These are phyloP conservation scores for Fusarium floridanum DNA, from an alignment of 2,329 filamentous ascomycete species.

Conservation along the genomic window DNA sequence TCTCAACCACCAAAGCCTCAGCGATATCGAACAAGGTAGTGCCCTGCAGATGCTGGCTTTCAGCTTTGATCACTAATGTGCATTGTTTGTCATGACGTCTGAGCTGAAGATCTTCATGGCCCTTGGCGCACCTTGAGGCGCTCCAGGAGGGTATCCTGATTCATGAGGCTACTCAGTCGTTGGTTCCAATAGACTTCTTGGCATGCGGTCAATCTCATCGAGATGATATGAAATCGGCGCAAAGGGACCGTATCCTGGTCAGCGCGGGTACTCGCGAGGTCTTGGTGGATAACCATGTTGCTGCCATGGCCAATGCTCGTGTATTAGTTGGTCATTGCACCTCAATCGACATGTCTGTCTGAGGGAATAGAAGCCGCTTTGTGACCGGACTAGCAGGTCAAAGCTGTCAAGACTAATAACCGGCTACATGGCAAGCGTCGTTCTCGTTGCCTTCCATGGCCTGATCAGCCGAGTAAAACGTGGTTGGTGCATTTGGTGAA, in stretches of 20 bases:
- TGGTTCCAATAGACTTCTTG: constrained; percentile 12
- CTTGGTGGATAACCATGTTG: constrained; percentile 14
- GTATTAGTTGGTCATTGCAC: constrained; percentile 20
- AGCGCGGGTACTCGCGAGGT: constrained; percentile 13
- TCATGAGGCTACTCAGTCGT: constrained; percentile 3
- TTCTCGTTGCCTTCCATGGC: constrained; percentile 21
- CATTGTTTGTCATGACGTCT: constrained; percentile 1
- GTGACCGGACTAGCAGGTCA: constrained; percentile 2
- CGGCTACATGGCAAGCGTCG: constrained; percentile 19
- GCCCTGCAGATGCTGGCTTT: constrained; percentile 7
- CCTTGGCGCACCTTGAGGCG: background rate
- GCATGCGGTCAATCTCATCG: constrained; percentile 29
- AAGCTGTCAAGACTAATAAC: constrained; percentile 11
- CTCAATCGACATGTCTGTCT: background rate
- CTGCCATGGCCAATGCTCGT: constrained; percentile 20
- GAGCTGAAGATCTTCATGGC: constrained; percentile 7
- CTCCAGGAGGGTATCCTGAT: constrained; percentile 4
- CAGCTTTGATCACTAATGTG: constrained; percentile 4
- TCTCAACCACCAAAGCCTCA: constrained; percentile 15
- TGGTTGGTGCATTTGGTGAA: constrained; percentile 9
- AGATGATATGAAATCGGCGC: constrained; percentile 25
- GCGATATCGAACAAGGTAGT: constrained; percentile 11
- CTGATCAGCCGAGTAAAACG: constrained; percentile 2
- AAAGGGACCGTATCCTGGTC: constrained; percentile 20
- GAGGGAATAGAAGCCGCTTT: constrained; percentile 9